Evolutionary conservation across 495 filamentous ascomycete species (phyloP).

Genomic region (Podospora australis): DNA sequence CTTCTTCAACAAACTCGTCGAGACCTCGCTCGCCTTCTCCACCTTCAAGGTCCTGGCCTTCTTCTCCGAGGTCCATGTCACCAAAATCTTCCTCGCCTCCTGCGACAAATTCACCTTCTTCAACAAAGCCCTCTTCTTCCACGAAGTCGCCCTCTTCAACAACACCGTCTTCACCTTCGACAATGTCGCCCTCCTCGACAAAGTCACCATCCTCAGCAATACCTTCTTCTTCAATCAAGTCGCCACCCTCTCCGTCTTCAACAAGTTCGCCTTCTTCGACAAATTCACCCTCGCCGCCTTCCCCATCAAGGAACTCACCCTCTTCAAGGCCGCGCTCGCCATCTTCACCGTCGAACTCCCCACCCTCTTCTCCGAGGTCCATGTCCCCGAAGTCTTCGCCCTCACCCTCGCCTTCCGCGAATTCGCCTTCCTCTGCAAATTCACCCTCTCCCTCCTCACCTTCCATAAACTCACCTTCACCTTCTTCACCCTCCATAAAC

Average conservation of each 20-base stretch:
- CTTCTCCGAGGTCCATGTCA: not conserved
- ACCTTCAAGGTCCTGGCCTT: not conserved
- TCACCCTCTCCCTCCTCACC: constrained; percentile 5
- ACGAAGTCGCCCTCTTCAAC: constrained; percentile 4
- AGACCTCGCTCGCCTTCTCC: not conserved
- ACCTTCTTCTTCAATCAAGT: not conserved
- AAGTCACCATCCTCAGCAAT: not conserved
- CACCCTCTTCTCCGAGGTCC: not conserved
- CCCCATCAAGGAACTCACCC: not conserved
- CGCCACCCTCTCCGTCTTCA: not conserved
- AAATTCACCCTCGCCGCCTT: not conserved
- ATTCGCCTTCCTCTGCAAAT: not conserved
- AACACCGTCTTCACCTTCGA: constrained; percentile 1
- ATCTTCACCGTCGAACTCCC: constrained; percentile 1
- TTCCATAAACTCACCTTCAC: not conserved
- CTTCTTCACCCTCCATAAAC: constrained; percentile 3
- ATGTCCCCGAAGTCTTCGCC: not conserved
- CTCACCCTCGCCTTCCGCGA: not conserved
- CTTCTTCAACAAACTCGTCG: not conserved
- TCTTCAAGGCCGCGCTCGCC: constrained; percentile 6
- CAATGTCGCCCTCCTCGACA: constrained; percentile 1
- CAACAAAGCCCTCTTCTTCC: constrained; percentile 1
- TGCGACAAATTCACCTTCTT: not conserved
- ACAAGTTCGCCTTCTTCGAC: not conserved
- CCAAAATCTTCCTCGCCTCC: not conserved